These are phyloP conservation scores for Aspergillus hiratsukae DNA, from an alignment of 2,329 filamentous ascomycete genomes.

Conservation along the genomic window DNA sequence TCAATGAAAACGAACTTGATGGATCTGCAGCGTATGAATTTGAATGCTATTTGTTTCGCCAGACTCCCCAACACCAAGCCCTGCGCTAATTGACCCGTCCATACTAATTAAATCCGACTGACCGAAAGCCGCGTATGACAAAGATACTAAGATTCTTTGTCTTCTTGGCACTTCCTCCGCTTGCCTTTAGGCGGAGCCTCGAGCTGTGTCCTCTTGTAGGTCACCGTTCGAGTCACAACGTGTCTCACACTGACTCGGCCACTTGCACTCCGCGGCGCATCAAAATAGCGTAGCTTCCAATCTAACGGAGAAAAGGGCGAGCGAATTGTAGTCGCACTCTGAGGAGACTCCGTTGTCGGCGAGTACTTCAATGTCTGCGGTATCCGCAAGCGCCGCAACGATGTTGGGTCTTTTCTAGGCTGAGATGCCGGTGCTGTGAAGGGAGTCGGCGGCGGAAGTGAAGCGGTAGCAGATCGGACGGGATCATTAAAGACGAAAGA, in stretches of 20 bases:
- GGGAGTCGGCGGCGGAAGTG: slow-evolving; percentile 57
- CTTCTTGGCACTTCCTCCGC: slow-evolving; percentile 60
- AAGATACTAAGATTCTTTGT: background rate
- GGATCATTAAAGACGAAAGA: slow-evolving; percentile 52
- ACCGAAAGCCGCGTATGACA: background rate
- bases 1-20: background rate
- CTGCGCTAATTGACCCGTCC: background rate
- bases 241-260: slow-evolving; percentile 71
- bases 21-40: background rate
- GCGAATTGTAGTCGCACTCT: slow-evolving; percentile 56
- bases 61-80: background rate
- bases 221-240: slow-evolving; percentile 90
- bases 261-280: slow-evolving; percentile 53
- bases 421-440: slow-evolving; percentile 52
- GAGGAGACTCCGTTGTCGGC: slow-evolving; percentile 61
- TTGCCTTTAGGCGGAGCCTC: slow-evolving; percentile 90
- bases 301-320: slow-evolving; percentile 82
- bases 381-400: slow-evolving; percentile 63
- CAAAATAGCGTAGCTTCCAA: slow-evolving; percentile 66
- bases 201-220: slow-evolving; percentile 71
- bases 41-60: background rate
- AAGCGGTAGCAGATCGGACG: slow-evolving; percentile 54
- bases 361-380: slow-evolving; percentile 71
- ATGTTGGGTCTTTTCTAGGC: slow-evolving; percentile 53
- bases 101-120: background rate